phyloP scores from a whole-genome alignment of 257 asterid genomes.

The Solanum chiquidenum region DNA sequence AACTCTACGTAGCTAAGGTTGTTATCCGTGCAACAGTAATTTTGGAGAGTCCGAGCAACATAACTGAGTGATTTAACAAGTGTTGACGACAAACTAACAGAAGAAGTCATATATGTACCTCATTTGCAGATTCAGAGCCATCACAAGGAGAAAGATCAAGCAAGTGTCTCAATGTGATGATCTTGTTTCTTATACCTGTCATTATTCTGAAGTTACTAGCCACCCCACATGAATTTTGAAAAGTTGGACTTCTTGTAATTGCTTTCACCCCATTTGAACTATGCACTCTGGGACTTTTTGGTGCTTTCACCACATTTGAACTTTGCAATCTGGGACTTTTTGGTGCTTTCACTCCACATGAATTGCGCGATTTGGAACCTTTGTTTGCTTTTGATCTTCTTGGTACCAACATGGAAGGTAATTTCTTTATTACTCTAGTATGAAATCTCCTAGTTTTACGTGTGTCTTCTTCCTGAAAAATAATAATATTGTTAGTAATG shows the following conservation, averaged over 20 bases:
- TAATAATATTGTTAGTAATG: not conserved
- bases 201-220: slow-evolving; percentile 37
- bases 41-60: not conserved
- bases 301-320: not conserved
- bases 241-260: not conserved
- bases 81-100: not conserved
- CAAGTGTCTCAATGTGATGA: slow-evolving; percentile 58
- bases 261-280: not conserved
- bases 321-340: not conserved
- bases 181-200: slow-evolving; percentile 47
- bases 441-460: slow-evolving; percentile 9
- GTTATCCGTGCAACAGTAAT: not conserved
- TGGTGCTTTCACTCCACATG: not conserved
- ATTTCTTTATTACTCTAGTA: not conserved
- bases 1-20: not conserved
- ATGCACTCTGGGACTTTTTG: not conserved
- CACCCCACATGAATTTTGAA: slow-evolving; percentile 19
- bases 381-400: slow-evolving; percentile 13
- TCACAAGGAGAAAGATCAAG: slow-evolving; percentile 70
- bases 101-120: slow-evolving; percentile 27
- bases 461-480: slow-evolving; percentile 35
- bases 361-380: slow-evolving; percentile 8
- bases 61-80: not conserved
- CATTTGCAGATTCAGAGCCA: slow-evolving; percentile 47
- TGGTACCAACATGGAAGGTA: slow-evolving; percentile 5